Evolutionary conservation across 495 filamentous ascomycete species (phyloP).

Genomic region (Penicillium daleae): DNA sequence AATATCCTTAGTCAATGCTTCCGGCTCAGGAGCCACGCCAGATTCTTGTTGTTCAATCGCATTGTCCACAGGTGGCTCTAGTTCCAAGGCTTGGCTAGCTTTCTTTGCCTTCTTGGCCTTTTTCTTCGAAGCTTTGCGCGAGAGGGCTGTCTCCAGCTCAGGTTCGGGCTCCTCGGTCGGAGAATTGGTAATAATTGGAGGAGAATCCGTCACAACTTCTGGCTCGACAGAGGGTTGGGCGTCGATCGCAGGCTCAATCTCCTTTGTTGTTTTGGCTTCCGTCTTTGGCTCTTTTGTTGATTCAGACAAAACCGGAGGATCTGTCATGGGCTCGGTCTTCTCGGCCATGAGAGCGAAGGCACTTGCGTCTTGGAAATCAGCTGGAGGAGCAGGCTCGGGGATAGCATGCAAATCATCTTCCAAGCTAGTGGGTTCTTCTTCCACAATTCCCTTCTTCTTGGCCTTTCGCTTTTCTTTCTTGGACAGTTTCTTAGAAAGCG

Average conservation of each 20-base stretch:
- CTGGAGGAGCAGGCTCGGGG: background rate
- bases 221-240: conserved; percentile 13
- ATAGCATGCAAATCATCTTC: background rate
- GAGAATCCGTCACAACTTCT: background rate
- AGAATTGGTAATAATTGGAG: conserved; percentile 1
- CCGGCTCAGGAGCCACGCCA: conserved; percentile 7
- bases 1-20: conserved; percentile 13
- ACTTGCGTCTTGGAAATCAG: conserved; percentile 14
- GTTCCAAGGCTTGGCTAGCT: conserved; percentile 10
- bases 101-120: conserved; percentile 34
- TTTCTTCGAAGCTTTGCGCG: conserved; percentile 35
- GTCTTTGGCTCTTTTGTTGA: conserved; percentile 8
- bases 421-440: conserved; percentile 3
- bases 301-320: conserved; percentile 4
- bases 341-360: conserved; percentile 2
- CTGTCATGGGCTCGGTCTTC: background rate
- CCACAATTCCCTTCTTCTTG: conserved; percentile 29
- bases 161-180: conserved; percentile 8
- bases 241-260: conserved; percentile 9
- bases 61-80: background rate
- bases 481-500: conserved; percentile 35
- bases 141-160: conserved; percentile 18
- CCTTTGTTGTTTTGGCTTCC: background rate
- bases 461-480: conserved; percentile 47
- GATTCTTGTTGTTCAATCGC: conserved; percentile 13